A percentile compares a stretch with the other conserved stretches of the same genome.
phyloP scores from a whole-genome alignment of 192 early-diverging fungal species.

The Coemansia sp. region DNA sequence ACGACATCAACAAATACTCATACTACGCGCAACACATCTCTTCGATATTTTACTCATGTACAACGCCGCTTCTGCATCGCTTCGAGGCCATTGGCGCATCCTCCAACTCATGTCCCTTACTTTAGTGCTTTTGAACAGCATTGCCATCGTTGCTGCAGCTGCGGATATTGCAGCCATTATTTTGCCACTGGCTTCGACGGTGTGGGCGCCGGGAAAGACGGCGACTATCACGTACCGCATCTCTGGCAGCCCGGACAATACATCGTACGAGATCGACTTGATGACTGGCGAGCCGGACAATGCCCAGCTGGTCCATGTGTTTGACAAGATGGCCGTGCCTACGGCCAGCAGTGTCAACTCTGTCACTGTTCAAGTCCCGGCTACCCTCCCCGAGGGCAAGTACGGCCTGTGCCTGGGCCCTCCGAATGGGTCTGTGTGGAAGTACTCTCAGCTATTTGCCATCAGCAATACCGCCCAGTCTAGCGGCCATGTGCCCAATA shows the following conservation, averaged over 20 bases:
- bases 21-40: too few species aligned
- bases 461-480: constrained; percentile 4
- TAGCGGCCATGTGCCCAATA: neutral
- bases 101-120: neutral
- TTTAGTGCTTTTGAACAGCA: neutral
- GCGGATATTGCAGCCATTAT: constrained; percentile 20
- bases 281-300: constrained; percentile 25
- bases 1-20: too few species aligned
- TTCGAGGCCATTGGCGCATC: neutral
- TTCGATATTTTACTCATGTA: too few species aligned
- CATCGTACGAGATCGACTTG: constrained; percentile 32
- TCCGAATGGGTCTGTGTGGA: constrained; percentile 4
- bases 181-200: constrained; percentile 16
- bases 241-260: constrained; percentile 9
- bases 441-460: constrained; percentile 28
- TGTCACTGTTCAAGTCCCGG: constrained; percentile 21
- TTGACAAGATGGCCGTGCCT: constrained; percentile 16
- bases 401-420: constrained; percentile 24
- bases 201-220: constrained; percentile 14
- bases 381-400: constrained; percentile 14
- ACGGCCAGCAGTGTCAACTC: constrained; percentile 18
- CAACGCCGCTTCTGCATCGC: neutral
- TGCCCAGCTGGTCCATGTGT: constrained; percentile 32
- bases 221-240: constrained; percentile 17
- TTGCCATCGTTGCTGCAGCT: neutral